Conservation (phyloP, 768 basidiomycete genomes). For the Suillus luteus region DNA sequence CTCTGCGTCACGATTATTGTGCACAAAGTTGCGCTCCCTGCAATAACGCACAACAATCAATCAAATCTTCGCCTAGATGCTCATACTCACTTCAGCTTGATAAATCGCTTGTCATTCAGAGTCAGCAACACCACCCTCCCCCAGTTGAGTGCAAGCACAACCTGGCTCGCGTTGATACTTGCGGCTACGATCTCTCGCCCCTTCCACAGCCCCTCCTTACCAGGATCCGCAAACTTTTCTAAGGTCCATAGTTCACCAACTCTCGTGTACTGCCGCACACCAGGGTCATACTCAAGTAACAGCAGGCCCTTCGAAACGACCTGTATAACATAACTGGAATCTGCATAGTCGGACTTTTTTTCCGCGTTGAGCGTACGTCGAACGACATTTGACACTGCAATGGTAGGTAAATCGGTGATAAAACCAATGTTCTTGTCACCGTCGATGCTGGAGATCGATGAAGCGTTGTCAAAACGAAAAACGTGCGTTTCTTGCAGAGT, state of each 20-base stretch:
- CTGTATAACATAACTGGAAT: constrained; percentile 68
- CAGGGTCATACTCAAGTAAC: constrained; percentile 57
- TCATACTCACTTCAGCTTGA: constrained; percentile 23
- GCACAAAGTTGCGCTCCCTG: constrained; percentile 25
- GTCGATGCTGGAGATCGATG: constrained; percentile 25
- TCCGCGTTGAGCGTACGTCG: constrained; percentile 24
- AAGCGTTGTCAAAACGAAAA: constrained; percentile 47
- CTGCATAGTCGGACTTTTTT: constrained; percentile 34
- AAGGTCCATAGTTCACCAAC: constrained; percentile 44
- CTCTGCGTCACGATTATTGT: constrained; percentile 40
- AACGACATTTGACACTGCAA: constrained; percentile 63
- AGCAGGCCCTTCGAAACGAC: constrained; percentile 61
- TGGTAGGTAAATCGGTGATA: constrained; percentile 50
- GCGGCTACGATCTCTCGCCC: constrained; percentile 63
- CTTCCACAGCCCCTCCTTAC: constrained; percentile 24
- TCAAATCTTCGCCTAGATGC: background rate
- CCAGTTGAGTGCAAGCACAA: constrained; percentile 58
- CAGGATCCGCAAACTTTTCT: constrained; percentile 27
- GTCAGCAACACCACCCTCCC: constrained; percentile 55
- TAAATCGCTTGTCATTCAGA: constrained; percentile 42
- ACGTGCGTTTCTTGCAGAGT: constrained; percentile 57
- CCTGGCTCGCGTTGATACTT: constrained; percentile 66
- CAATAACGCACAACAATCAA: background rate
- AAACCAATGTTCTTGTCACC: constrained; percentile 52
- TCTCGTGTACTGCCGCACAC: constrained; percentile 42